These are phyloP conservation scores for Adenanthera pavonina DNA, from an alignment of 306 rosid species.

Conservation along the genomic window DNA sequence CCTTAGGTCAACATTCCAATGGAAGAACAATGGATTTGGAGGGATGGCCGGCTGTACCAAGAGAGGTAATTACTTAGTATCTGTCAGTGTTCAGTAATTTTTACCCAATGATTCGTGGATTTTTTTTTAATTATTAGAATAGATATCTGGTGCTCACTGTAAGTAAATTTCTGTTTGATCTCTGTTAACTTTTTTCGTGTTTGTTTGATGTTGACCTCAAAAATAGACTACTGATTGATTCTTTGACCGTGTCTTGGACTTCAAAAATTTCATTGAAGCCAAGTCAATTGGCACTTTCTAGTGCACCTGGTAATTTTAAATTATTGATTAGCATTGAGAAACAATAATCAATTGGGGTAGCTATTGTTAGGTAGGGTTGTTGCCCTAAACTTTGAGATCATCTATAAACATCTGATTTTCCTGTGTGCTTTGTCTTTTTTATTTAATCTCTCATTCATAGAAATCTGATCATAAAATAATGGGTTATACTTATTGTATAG, in stretches of 20 bases:
- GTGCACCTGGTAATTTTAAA: not conserved
- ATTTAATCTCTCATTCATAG: not conserved
- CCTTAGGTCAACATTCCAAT: constrained; percentile 58
- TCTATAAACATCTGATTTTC: not conserved
- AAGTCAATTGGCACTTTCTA: not conserved
- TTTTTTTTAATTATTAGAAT: not conserved
- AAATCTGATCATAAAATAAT: not conserved
- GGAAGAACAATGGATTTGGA: constrained; percentile 76
- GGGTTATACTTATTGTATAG: too few relatives aligned
- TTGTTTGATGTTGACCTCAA: not conserved
- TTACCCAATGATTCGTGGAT: not conserved
- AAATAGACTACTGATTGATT: not conserved
- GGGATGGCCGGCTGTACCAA: constrained; percentile 71
- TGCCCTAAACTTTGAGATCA: constrained; percentile 2
- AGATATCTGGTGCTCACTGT: constrained; percentile 2
- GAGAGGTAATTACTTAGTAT: constrained; percentile 58
- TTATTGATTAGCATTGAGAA: not conserved
- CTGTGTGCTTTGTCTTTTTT: not conserved
- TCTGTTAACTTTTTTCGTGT: not conserved
- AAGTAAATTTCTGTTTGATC: not conserved
- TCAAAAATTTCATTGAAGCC: constrained; percentile 2
- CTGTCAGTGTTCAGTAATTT: not conserved
- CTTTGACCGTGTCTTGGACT: not conserved
- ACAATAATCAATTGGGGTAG: not conserved
- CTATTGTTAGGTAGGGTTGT: constrained; percentile 15